Conservation (phyloP, 2,329 filamentous ascomycete genomes). For the Tricladium varicosporioides region DNA sequence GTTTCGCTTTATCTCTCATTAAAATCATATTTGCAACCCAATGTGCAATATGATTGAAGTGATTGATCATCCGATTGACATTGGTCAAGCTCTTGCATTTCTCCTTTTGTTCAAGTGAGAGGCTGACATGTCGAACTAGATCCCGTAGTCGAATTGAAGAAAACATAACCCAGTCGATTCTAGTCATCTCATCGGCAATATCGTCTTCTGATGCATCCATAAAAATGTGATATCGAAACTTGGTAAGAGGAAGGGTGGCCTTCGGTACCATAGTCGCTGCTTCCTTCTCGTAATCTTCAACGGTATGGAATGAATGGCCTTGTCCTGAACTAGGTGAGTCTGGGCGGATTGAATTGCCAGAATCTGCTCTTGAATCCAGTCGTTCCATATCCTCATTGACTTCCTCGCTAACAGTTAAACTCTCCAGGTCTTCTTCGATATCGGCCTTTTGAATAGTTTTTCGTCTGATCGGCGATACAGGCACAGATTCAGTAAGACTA, state of each 20-base stretch:
- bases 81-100: constrained; percentile 76
- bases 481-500: constrained; percentile 19
- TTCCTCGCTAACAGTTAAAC: constrained; percentile 22
- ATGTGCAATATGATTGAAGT: constrained; percentile 83
- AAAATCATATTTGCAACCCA: constrained; percentile 84
- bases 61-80: constrained; percentile 90
- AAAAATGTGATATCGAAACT: constrained; percentile 84
- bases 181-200: constrained; percentile 85
- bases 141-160: constrained; percentile 91
- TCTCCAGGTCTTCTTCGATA: constrained; percentile 22
- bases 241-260: constrained; percentile 69
- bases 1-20: constrained; percentile 92
- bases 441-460: constrained; percentile 18
- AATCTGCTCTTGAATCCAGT: constrained; percentile 25
- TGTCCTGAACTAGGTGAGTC: constrained; percentile 24
- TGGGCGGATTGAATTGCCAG: constrained; percentile 22
- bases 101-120: constrained; percentile 68
- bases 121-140: constrained; percentile 84
- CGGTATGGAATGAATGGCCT: constrained; percentile 53
- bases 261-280: constrained; percentile 70
- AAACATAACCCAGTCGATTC: constrained; percentile 98
- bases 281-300: constrained; percentile 79
- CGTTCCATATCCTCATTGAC: constrained; percentile 23
- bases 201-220: constrained; percentile 84
- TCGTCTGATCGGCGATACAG: constrained; percentile 21